Percentiles rank a stretch among this genome's conserved stretches.
phyloP scores from a whole-genome alignment of 2,329 filamentous ascomycete genomes.

The Onygena corvina region DNA sequence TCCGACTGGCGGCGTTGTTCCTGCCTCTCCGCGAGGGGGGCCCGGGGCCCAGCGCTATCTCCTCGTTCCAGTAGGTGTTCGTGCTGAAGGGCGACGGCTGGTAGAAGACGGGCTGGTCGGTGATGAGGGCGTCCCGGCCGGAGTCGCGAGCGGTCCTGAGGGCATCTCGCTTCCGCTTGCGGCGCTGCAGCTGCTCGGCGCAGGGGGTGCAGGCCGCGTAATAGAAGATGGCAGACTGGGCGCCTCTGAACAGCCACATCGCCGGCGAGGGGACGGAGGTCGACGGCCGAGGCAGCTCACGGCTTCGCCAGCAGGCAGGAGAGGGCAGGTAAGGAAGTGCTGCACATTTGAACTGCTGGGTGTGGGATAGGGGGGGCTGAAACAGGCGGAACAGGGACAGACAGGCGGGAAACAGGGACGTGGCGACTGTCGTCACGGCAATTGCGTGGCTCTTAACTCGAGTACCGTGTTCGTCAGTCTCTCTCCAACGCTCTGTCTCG shows the following conservation, averaged over 20 bases:
- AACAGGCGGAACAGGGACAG: too few species aligned
- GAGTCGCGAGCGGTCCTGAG: constrained; percentile 54
- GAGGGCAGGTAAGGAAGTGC: not conserved
- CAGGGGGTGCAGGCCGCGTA: constrained; percentile 47
- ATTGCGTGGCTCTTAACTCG: too few species aligned
- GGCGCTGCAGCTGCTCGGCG: constrained; percentile 55
- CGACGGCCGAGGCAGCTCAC: not conserved
- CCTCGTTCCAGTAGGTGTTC: constrained; percentile 78
- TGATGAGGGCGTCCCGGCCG: constrained; percentile 44
- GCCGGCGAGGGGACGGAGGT: constrained; percentile 3
- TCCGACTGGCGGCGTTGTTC: constrained; percentile 47
- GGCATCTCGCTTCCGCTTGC: constrained; percentile 59
- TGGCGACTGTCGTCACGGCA: too few species aligned
- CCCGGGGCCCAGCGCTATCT: constrained; percentile 70
- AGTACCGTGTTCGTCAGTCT: too few species aligned
- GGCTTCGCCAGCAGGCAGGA: constrained; percentile 3
- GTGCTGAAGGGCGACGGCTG: constrained; percentile 72
- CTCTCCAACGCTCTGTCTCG: too few species aligned
- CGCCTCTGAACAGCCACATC: constrained; percentile 40
- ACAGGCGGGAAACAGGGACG: too few species aligned
- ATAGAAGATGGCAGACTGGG: constrained; percentile 41
- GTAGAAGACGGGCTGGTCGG: constrained; percentile 61
- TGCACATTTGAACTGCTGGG: constrained; percentile 3
- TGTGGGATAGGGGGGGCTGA: not conserved
- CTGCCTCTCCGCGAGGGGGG: constrained; percentile 50